Conservation (phyloP, 345 rosid species). For the Syzygium oleosum region DNA sequence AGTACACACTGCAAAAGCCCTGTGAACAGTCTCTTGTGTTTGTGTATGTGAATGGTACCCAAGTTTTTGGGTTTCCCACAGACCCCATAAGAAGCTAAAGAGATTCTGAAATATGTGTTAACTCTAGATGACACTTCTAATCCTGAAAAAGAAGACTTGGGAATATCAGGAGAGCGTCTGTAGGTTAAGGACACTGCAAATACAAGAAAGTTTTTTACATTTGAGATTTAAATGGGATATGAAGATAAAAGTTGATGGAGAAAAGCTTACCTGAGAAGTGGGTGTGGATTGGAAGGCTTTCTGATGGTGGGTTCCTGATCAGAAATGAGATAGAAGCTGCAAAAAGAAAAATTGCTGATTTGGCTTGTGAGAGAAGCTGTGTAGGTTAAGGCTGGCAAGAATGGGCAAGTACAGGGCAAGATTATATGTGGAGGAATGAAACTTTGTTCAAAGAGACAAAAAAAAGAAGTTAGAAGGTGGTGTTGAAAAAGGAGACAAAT, state of each 20-base stretch:
- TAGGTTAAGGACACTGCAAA: neutral
- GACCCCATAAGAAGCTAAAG: constrained; percentile 19
- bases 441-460: neutral
- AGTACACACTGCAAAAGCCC: constrained; percentile 61
- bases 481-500: neutral
- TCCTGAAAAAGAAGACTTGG: neutral
- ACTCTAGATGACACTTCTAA: neutral
- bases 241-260: neutral
- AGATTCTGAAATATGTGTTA: neutral
- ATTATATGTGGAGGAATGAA: neutral
- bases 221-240: neutral
- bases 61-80: constrained; percentile 25
- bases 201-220: neutral
- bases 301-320: neutral
- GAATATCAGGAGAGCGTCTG: neutral
- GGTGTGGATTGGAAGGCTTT: neutral
- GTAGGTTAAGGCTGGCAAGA: neutral
- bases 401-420: neutral
- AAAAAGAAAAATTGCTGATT: neutral
- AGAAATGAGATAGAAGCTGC: neutral
- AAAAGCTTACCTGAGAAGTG: neutral
- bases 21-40: constrained; percentile 67
- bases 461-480: neutral
- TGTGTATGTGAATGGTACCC: constrained; percentile 32
- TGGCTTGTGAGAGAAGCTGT: neutral